Evolutionary conservation across 169 alveolate genomes (phyloP).

Genomic region (Cryptosporidium viatorum): DNA sequence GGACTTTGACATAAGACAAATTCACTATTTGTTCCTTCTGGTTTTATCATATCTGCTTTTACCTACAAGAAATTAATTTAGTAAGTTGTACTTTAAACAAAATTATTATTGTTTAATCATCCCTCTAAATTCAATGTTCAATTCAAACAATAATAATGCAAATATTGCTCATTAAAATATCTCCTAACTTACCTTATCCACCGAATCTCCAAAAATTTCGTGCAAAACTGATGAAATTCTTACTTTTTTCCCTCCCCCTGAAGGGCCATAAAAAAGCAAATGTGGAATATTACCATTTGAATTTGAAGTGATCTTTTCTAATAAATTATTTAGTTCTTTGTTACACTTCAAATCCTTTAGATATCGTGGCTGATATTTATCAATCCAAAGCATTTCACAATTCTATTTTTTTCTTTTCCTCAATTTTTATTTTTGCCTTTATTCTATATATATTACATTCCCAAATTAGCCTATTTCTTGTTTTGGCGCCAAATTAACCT

Average conservation of each 20-base stretch:
- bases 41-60: constrained; percentile 84
- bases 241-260: constrained; percentile 98
- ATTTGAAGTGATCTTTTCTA: constrained; percentile 85
- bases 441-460: background rate
- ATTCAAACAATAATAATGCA: constrained; percentile 18
- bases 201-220: constrained; percentile 90
- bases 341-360: constrained; percentile 88
- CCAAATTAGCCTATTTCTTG: background rate
- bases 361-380: constrained; percentile 92
- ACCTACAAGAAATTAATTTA: constrained; percentile 76
- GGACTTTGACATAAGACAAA: constrained; percentile 88
- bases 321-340: constrained; percentile 84
- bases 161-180: background rate
- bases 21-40: constrained; percentile 83
- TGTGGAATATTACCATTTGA: constrained; percentile 95
- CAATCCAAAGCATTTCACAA: constrained; percentile 91
- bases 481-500: background rate
- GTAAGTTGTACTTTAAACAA: background rate
- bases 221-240: constrained; percentile 92
- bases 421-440: background rate
- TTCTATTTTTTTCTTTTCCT: background rate
- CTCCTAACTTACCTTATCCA: constrained; percentile 79
- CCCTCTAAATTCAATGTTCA: background rate
- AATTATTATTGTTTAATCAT: background rate
- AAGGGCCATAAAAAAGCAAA: constrained; percentile 96